Evolutionary conservation across 2,329 filamentous ascomycete species (phyloP).

Genomic region (Massarina eburnea): DNA sequence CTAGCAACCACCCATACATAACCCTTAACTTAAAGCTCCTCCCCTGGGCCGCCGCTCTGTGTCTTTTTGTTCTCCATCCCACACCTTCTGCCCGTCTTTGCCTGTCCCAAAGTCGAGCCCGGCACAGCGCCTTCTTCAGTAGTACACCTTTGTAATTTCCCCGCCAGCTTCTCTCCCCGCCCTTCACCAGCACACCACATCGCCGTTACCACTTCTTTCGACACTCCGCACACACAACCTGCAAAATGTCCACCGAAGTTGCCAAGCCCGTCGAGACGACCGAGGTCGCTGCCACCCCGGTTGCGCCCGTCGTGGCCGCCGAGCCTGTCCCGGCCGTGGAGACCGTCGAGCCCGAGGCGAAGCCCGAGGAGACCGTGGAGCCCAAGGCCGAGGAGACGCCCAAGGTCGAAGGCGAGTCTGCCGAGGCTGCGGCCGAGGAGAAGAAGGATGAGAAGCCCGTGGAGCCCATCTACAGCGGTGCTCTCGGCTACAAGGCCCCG

Average conservation of each 20-base stretch:
- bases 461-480: constrained; percentile 78
- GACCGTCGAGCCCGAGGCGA: constrained; percentile 37
- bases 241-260: constrained; percentile 68
- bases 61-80: background rate
- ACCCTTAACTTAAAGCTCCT: constrained; percentile 14
- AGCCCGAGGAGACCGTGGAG: constrained; percentile 43
- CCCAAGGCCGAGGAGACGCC: constrained; percentile 43
- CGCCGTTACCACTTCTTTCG: constrained; percentile 5
- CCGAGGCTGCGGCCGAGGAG: constrained; percentile 48
- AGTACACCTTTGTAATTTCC: constrained; percentile 39
- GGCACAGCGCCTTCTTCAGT: constrained; percentile 30
- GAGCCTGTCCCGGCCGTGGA: constrained; percentile 27
- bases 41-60: background rate
- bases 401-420: constrained; percentile 34
- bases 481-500: constrained; percentile 85
- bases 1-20: constrained; percentile 34
- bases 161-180: constrained; percentile 24
- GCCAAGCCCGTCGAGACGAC: constrained; percentile 63
- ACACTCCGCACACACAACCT: constrained; percentile 12
- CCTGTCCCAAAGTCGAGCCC: constrained; percentile 30
- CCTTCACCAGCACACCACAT: constrained; percentile 20
- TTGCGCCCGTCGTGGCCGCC: constrained; percentile 37
- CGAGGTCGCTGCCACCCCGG: constrained; percentile 33
- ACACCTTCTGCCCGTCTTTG: constrained; percentile 23
- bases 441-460: constrained; percentile 51